Evolutionary conservation across 2,329 filamentous ascomycete species (phyloP).

Genomic region (Immersiporthe knoxdaviesiana): DNA sequence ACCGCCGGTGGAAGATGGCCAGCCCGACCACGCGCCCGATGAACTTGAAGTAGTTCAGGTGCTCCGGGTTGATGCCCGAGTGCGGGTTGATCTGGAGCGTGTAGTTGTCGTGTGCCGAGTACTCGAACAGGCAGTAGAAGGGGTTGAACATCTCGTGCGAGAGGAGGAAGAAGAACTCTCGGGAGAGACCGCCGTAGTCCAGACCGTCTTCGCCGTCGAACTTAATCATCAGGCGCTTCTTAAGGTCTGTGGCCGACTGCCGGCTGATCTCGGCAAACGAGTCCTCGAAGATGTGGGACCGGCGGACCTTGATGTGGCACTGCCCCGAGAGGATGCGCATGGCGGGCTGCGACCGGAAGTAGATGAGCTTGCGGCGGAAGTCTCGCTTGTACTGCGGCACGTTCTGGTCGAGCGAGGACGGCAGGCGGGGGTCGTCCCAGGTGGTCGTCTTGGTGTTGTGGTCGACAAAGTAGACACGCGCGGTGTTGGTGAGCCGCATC

Average conservation of each 20-base stretch:
- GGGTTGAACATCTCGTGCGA: conserved; percentile 99
- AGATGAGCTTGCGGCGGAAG: conserved; percentile 96
- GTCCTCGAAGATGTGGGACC: conserved; percentile 97
- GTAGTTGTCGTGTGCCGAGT: conserved; percentile 99
- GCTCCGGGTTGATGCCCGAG: conserved; percentile 98
- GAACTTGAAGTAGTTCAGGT: conserved; percentile 99
- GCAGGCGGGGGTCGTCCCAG: conserved; percentile 95
- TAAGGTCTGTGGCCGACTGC: conserved; percentile 91
- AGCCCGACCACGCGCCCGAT: conserved; percentile 96
- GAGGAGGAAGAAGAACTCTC: conserved; percentile 99
- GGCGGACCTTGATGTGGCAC: conserved; percentile 95
- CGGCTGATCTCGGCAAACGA: conserved; percentile 98
- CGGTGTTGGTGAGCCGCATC: conserved; percentile 98
- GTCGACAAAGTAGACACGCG: conserved; percentile 97
- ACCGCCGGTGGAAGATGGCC: conserved; percentile 96
- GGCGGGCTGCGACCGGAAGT: conserved; percentile 97
- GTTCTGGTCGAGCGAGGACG: conserved; percentile 95
- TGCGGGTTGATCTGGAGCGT: conserved; percentile 99
- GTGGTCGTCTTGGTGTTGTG: conserved; percentile 99
- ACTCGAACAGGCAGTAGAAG: conserved; percentile 99
- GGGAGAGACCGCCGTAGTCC: conserved; percentile 95
- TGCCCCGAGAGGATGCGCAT: conserved; percentile 94
- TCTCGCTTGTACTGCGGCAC: conserved; percentile 99
- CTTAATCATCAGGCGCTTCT: conserved; percentile 99
- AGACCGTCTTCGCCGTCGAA: conserved; percentile 98